Evolutionary conservation across 768 basidiomycete genomes (phyloP), one percentile per base, ranked within the genome.

Genomic region (Dacryopinax spathularia): DNA sequence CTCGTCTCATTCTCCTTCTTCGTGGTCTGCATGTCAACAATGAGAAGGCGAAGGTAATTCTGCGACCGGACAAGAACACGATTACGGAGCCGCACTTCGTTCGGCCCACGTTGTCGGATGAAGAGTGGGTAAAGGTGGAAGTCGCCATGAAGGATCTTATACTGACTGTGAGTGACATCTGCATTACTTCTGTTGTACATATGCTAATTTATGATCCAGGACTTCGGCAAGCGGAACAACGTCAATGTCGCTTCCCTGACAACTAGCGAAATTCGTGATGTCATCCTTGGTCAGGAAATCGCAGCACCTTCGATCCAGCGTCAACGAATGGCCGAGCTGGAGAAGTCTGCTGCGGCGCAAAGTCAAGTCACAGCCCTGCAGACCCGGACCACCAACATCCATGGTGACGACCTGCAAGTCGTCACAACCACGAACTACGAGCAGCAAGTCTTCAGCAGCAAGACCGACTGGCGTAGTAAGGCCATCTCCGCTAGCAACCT

Each of bases 51-150:
- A 99, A 99, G 80, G 88, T 99, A 69, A 93, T 99, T 67, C 79
- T 99, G 35, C 92, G 94, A 68, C 96, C 96, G 0, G 94, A 98
- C 78, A 95, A 96, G 76, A 87, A 86, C 64, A 98, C 95, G 1
- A 87, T 95, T 69, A 98, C 96, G 1, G 91, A 97, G 73, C 88
- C 93, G 37, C 94, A 98, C 75, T 97, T 95, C 73, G 91, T 98
- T 34, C 96, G 94, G 94, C 95, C 95, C 9, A 87, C 91, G 1
- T 78, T 98, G 64, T 78, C 78, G 33, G 94, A 96, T 68, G 92
- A 96, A 68, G 93, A 96, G 70, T 98, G 95, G 95, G 95, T 99
- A 75, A 93, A 95, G 74, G 95, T 97, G 56, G 96, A 99, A 77
- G 89, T 99, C 44, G 95, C 96, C 0, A 86, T 99, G 81, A 98